Evolutionary conservation across 1,284 basidiomycete species (phyloP), one percentile per base, ranked within the genome.

Genomic region (Abortiporus biennis): DNA sequence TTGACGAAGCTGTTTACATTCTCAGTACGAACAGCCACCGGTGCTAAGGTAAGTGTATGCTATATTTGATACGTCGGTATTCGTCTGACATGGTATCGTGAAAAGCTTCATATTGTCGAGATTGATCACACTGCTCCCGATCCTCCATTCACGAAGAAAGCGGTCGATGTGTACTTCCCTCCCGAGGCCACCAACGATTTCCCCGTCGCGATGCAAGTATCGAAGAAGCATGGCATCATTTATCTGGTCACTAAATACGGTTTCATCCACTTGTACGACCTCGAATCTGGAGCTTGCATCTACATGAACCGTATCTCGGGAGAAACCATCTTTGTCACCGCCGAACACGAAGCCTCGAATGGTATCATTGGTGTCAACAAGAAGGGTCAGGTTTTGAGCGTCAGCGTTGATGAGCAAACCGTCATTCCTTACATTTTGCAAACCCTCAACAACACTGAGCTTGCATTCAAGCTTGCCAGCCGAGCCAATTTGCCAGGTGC

Each of bases 231-330:
- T 66, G 95, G 95, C 37, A 93, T 99, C 65, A 76, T 97, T 57
- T 99, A 96, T 69, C 78, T 99, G 47, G 90, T 98, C 58, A 99
- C 96, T 47, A 99, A 99, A 65, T 99, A 93, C 63, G 96, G 96
- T 39, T 99, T 99, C 70, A 98, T 99, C 58, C 96, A 99, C 68
- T 79, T 99, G 13, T 99, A 99, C 68, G 96, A 99, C 67, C 80
- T 99, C 52, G 96, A 99, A 67, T 83, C 89, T n/a, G 96, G 95
- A 47, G 87, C 92, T 40, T 99, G 96, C 71, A 85, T 99, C 55
- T 99, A 99, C 76, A 99, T 99, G 96, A 99, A 99, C 78, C 89
- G 96, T 51, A 99, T 99, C 63, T 96, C 92, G 38, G 95, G 96
- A 35, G 96, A 99, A 70, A 99, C 96, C 37, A 98, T 99, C 64